phyloP scores from a whole-genome alignment of 768 basidiomycete genomes.

The Hericium coralloides region DNA sequence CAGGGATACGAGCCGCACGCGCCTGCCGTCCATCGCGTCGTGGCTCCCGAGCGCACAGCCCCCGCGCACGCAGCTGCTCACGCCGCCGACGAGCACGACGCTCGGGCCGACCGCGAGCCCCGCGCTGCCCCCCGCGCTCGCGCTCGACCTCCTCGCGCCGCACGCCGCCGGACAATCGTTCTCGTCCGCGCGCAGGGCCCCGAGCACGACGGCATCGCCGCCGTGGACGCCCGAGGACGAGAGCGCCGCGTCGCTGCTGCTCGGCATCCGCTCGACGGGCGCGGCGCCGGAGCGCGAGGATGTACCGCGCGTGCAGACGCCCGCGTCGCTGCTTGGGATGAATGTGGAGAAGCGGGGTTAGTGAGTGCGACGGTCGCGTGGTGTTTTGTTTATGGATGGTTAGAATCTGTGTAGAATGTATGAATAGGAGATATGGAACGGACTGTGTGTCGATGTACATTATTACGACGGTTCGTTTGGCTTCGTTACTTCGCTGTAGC shows the following conservation, averaged over 20 bases:
- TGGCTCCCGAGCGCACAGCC: slow-evolving; percentile 8
- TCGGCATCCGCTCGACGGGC: slow-evolving; percentile 10
- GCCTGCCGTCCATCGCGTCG: slow-evolving; percentile 14
- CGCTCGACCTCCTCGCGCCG: slow-evolving; percentile 12
- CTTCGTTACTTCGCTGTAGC: no score
- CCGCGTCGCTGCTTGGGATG: slow-evolving; percentile 13
- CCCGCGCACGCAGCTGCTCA: slow-evolving; percentile 11
- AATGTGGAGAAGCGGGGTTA: neutral
- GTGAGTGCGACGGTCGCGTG: neutral
- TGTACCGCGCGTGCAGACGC: slow-evolving; percentile 12
- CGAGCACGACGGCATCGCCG: slow-evolving; percentile 2
- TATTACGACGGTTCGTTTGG: no score
- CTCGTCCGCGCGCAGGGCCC: neutral
- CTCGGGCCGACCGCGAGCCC: slow-evolving; percentile 11
- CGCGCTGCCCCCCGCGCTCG: slow-evolving; percentile 11
- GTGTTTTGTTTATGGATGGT: neutral
- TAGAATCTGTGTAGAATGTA: neutral
- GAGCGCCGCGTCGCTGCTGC: slow-evolving; percentile 11
- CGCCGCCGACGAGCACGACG: slow-evolving; percentile 9
- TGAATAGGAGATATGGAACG: neutral
- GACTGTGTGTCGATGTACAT: no score
- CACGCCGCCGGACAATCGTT: slow-evolving; percentile 1
- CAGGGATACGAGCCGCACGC: neutral
- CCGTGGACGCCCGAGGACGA: slow-evolving; percentile 15
- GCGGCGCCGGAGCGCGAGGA: slow-evolving; percentile 1